Evolutionary conservation across 352 stramenopile species (phyloP).

Genomic region (Hyaloperonospora brassicae): DNA sequence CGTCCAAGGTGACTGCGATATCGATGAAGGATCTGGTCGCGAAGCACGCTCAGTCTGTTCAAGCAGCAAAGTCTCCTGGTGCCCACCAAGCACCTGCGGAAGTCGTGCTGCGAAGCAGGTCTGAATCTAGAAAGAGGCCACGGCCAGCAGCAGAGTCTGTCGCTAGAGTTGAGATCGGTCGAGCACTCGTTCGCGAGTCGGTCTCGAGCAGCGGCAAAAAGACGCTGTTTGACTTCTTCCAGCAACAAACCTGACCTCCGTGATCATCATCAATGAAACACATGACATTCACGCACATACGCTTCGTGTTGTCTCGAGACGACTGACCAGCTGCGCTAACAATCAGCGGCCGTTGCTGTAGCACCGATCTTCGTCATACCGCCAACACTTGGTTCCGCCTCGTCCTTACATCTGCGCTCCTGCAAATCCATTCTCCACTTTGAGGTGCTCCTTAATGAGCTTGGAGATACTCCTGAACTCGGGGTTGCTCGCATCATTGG

Average conservation of each 20-base stretch:
- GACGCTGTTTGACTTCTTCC: slow-evolving; percentile 48
- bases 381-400: background rate
- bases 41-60: slow-evolving; percentile 19
- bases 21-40: slow-evolving; percentile 35
- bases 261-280: slow-evolving; percentile 6
- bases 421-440: slow-evolving; percentile 53
- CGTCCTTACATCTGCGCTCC: slow-evolving; percentile 9
- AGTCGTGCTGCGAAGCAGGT: slow-evolving; percentile 11
- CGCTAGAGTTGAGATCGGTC: slow-evolving; percentile 7
- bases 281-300: slow-evolving; percentile 5
- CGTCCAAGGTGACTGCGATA: slow-evolving; percentile 15
- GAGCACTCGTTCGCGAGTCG: slow-evolving; percentile 9
- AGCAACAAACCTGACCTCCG: slow-evolving; percentile 13
- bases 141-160: slow-evolving; percentile 9
- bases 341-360: too few relatives aligned
- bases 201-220: slow-evolving; percentile 8
- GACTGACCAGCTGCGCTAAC: slow-evolving; percentile 1
- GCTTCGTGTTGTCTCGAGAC: slow-evolving; percentile 14
- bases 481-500: slow-evolving; percentile 84
- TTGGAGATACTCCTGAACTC: slow-evolving; percentile 91
- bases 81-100: slow-evolving; percentile 3
- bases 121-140: slow-evolving; percentile 22
- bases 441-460: slow-evolving; percentile 91
- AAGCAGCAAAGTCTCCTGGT: slow-evolving; percentile 3
- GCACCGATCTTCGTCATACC: too few relatives aligned